Evolutionary conservation across 306 rosid species (phyloP).

Genomic region (Vigna reflexopilosa): DNA sequence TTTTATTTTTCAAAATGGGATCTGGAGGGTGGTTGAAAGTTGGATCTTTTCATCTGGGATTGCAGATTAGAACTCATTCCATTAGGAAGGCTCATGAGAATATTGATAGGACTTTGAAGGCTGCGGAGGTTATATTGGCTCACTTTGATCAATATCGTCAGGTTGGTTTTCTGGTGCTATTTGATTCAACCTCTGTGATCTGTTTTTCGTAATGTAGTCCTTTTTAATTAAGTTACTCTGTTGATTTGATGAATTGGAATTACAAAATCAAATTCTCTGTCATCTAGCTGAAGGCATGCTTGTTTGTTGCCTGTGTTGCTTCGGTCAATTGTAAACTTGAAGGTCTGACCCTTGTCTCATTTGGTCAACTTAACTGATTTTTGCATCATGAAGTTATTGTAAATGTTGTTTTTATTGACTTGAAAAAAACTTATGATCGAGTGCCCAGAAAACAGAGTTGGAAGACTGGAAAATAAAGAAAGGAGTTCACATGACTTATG

Average conservation of each 20-base stretch:
- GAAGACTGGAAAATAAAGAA: background rate
- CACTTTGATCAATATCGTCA: slow-evolving; percentile 92
- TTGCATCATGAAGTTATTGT: background rate
- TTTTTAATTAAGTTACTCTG: background rate
- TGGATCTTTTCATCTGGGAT: slow-evolving; percentile 49
- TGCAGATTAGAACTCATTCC: slow-evolving; percentile 88
- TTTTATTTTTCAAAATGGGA: slow-evolving; percentile 45
- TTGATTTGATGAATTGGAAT: slow-evolving; percentile 5
- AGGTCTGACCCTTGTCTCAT: background rate
- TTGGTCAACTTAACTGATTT: background rate
- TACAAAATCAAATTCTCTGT: background rate
- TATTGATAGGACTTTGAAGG: slow-evolving; percentile 87
- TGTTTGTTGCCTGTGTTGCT: slow-evolving; percentile 9
- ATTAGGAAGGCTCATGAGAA: slow-evolving; percentile 97
- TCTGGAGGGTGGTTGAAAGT: slow-evolving; percentile 42
- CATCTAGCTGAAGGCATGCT: background rate
- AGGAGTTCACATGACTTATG: background rate
- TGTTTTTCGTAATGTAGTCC: slow-evolving; percentile 31
- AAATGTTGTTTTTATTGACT: background rate
- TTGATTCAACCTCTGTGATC: slow-evolving; percentile 26
- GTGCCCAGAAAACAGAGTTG: background rate
- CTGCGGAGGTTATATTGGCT: slow-evolving; percentile 84
- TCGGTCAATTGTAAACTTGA: background rate
- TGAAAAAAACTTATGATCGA: background rate
- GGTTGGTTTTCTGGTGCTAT: slow-evolving; percentile 56